Evolutionary conservation across 768 basidiomycete species (phyloP).

Genomic region (Daedaleopsis nitida): DNA sequence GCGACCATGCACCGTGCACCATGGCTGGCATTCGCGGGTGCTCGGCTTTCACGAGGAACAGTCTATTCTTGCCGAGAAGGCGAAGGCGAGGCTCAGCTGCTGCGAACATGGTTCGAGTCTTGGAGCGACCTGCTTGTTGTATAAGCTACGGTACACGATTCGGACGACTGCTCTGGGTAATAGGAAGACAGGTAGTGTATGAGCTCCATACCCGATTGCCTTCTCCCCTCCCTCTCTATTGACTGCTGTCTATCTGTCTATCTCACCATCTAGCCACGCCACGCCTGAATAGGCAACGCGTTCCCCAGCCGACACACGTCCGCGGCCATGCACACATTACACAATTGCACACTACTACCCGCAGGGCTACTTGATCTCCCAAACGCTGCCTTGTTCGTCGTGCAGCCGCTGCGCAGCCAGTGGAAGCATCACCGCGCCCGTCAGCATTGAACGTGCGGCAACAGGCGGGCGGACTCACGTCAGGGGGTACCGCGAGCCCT

Average conservation of each 20-base stretch:
- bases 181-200: neutral
- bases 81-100: too few species aligned
- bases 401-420: conserved; percentile 19
- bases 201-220: neutral
- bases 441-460: conserved; percentile 14
- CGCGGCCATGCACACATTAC: neutral
- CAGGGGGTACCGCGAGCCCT: conserved; percentile 46
- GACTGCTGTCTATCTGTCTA: neutral
- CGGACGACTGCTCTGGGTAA: neutral
- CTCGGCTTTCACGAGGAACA: neutral
- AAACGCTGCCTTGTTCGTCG: conserved; percentile 23
- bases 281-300: neutral
- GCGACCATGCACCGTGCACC: neutral
- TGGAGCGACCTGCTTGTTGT: neutral
- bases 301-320: neutral
- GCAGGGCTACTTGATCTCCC: conserved; percentile 12
- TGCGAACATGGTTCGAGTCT: too few species aligned
- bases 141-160: neutral
- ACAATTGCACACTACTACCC: neutral
- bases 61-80: neutral
- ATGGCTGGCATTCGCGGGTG: too few species aligned
- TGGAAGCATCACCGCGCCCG: neutral
- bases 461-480: conserved; percentile 42
- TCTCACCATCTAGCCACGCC: neutral
- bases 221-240: too few species aligned